phyloP scores from a whole-genome alignment of 2,329 filamentous ascomycete species.

The Cercospora canescens region DNA sequence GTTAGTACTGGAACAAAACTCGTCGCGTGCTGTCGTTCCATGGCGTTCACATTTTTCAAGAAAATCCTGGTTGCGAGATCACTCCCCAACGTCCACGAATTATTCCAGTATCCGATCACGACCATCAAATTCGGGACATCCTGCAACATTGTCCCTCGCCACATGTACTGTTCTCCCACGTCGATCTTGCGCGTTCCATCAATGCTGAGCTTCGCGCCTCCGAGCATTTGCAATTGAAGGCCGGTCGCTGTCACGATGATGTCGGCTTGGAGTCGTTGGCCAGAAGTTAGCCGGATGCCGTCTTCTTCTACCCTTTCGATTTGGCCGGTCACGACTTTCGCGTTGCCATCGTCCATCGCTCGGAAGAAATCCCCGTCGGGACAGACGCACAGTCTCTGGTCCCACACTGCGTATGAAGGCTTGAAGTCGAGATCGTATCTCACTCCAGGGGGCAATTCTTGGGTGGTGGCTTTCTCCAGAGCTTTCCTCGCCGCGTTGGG shows the following conservation, averaged over 20 bases:
- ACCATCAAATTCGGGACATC: constrained; percentile 56
- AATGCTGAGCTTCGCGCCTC: not conserved
- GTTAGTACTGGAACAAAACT: not conserved
- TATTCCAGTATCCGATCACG: constrained; percentile 3
- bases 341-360: constrained; percentile 41
- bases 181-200: constrained; percentile 45
- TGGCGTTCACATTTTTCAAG: not conserved
- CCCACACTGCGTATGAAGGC: constrained; percentile 51
- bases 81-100: constrained; percentile 6
- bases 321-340: constrained; percentile 52
- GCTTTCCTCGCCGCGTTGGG: not conserved
- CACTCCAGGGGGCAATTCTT: not conserved
- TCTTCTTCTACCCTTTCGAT: constrained; percentile 51
- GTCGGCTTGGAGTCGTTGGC: constrained; percentile 46
- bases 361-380: constrained; percentile 58
- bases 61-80: not conserved
- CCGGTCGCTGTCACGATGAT: constrained; percentile 65
- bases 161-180: constrained; percentile 52
- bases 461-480: not conserved
- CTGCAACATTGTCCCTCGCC: constrained; percentile 60
- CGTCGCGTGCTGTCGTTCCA: not conserved
- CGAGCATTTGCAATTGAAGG: constrained; percentile 32
- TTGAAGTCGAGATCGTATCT: constrained; percentile 44
- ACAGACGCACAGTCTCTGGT: constrained; percentile 69
- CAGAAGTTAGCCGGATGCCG: constrained; percentile 48